Evolutionary conservation across 2,329 filamentous ascomycete species (phyloP).

Genomic region (Exophiala viscosa): DNA sequence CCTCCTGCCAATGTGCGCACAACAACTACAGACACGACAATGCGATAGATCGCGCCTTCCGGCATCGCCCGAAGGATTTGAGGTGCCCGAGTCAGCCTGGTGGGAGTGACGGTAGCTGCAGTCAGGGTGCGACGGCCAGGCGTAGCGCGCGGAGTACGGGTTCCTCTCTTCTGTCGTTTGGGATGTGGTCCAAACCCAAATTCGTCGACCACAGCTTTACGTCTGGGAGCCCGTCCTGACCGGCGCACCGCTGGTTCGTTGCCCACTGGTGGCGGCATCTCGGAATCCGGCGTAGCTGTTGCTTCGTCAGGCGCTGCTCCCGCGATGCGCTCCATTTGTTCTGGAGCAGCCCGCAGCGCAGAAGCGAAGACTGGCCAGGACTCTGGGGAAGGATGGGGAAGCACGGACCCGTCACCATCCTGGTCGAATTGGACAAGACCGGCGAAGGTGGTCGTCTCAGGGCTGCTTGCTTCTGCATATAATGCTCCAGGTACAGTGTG

Average conservation of each 20-base stretch:
- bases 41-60: conserved; percentile 29
- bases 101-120: background rate
- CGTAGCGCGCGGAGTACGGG: background rate
- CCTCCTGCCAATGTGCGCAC: conserved; percentile 46
- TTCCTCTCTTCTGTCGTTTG: conserved; percentile 10
- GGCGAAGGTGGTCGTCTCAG: conserved; percentile 1
- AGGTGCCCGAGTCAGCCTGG: conserved; percentile 1
- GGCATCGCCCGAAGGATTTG: conserved; percentile 17
- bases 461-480: background rate
- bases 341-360: conserved; percentile 9
- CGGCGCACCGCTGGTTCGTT: background rate
- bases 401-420: conserved; percentile 10
- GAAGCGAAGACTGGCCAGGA: conserved; percentile 20
- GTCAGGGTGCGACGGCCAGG: background rate
- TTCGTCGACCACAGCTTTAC: conserved; percentile 13
- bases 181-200: conserved; percentile 5
- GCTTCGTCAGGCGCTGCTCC: too few relatives aligned
- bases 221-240: conserved; percentile 1
- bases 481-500: conserved; percentile 18
- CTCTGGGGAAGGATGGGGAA: conserved; percentile 7
- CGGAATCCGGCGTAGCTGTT: too few relatives aligned
- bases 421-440: conserved; percentile 15
- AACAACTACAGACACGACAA: conserved; percentile 43
- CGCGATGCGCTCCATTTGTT: background rate
- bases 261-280: background rate